A percentile compares a stretch with the other conserved stretches of the same genome.
These are phyloP conservation scores for Coffea humblotiana DNA, from an alignment of 305 asterid species.

Conservation along the genomic window DNA sequence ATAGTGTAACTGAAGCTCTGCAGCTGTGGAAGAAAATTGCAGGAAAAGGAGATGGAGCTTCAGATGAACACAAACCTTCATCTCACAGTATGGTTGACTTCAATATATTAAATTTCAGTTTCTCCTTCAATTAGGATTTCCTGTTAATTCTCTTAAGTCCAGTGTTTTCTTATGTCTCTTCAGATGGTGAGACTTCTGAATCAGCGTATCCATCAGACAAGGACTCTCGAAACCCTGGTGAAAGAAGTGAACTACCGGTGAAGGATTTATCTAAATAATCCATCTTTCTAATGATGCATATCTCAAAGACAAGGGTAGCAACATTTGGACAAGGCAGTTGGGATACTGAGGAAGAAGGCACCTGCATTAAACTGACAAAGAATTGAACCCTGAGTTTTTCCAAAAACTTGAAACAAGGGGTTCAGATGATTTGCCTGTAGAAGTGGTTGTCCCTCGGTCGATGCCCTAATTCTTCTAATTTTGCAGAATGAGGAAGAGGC, in stretches of 20 bases:
- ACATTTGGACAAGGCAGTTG: slow-evolving; percentile 83
- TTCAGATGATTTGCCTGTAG: slow-evolving; percentile 88
- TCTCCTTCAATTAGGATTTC: neutral
- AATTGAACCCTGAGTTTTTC: slow-evolving; percentile 91
- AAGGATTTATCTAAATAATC: slow-evolving; percentile 54
- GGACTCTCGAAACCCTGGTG: slow-evolving; percentile 45
- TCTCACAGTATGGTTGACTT: slow-evolving; percentile 55
- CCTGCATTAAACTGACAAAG: slow-evolving; percentile 80
- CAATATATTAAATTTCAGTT: neutral
- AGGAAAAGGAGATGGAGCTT: slow-evolving; percentile 81
- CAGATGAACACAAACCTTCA: slow-evolving; percentile 63
- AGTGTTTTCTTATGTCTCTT: slow-evolving; percentile 27
- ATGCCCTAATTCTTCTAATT: slow-evolving; percentile 55
- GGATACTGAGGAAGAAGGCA: slow-evolving; percentile 85
- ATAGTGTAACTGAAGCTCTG: slow-evolving; percentile 89
- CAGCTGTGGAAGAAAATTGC: slow-evolving; percentile 91
- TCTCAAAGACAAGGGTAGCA: slow-evolving; percentile 52
- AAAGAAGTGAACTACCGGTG: slow-evolving; percentile 41
- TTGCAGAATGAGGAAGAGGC: slow-evolving; percentile 56
- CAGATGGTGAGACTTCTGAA: slow-evolving; percentile 74
- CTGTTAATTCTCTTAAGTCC: neutral
- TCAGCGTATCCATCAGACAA: slow-evolving; percentile 54
- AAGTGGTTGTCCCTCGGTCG: slow-evolving; percentile 93
- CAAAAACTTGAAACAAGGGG: slow-evolving; percentile 88
- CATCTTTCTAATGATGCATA: slow-evolving; percentile 56